phyloP scores from a whole-genome alignment of 148 eudicot species.

The Salicornia ramosissima region DNA sequence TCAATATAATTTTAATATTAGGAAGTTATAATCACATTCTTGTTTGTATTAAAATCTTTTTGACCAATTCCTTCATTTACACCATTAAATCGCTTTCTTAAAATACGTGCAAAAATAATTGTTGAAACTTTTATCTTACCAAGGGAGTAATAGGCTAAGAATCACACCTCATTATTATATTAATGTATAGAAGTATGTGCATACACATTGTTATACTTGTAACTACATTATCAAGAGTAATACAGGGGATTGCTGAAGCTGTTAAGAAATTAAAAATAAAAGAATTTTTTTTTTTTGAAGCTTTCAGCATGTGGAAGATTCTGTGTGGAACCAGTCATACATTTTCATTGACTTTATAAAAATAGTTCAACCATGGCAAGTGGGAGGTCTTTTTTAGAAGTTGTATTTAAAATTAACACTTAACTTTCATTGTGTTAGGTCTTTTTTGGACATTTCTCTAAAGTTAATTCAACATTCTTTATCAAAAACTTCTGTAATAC shows the following conservation, averaged over 20 bases:
- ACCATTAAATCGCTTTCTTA: too few relatives aligned
- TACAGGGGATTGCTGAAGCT: too few relatives aligned
- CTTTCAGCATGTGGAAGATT: background rate
- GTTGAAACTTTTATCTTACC: too few relatives aligned
- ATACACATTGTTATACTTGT: background rate
- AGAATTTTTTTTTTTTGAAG: background rate
- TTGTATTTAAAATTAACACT: background rate
- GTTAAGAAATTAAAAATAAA: background rate
- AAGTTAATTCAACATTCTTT: background rate
- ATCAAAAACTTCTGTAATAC: background rate
- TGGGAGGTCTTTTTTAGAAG: background rate
- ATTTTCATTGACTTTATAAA: background rate
- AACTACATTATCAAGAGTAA: background rate
- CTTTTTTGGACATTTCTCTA: conserved; percentile 1
- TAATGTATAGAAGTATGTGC: background rate
- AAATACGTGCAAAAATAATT: too few relatives aligned
- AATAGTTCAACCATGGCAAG: background rate
- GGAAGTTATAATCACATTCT: too few relatives aligned
- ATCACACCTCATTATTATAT: too few relatives aligned
- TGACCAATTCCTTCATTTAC: too few relatives aligned
- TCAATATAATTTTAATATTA: too few relatives aligned
- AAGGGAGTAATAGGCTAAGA: too few relatives aligned
- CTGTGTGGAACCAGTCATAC: conserved; percentile 15
- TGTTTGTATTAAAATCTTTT: too few relatives aligned
- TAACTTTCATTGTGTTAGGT: background rate